Conservation (phyloP, 352 stramenopile species). For the Phytophthora palmivora region DNA sequence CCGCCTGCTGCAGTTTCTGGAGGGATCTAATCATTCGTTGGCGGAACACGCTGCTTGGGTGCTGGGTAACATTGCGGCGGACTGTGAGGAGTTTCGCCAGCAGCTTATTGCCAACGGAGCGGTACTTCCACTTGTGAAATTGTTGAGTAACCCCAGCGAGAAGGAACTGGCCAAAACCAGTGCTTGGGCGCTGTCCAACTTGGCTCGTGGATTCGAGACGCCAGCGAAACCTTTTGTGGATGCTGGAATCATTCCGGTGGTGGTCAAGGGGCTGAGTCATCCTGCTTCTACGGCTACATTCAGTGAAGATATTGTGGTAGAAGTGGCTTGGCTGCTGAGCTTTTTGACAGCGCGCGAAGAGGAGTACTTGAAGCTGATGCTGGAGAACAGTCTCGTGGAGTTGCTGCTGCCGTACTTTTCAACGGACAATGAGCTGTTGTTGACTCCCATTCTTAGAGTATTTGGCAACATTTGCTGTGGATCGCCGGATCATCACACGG, state of each 20-base stretch:
- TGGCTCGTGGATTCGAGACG: conserved; percentile 68
- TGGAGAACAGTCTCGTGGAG: conserved; percentile 62
- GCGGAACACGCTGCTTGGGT: conserved; percentile 84
- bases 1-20: conserved; percentile 75
- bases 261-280: conserved; percentile 49
- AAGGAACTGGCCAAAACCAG: conserved; percentile 49
- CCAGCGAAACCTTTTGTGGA: conserved; percentile 82
- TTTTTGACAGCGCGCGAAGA: conserved; percentile 88
- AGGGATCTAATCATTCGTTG: conserved; percentile 60
- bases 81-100: conserved; percentile 88
- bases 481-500: conserved; percentile 70
- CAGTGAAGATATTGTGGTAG: conserved; percentile 63
- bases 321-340: conserved; percentile 87
- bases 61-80: conserved; percentile 85
- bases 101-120: conserved; percentile 74
- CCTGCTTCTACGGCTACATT: conserved; percentile 39
- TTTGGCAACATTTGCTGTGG: conserved; percentile 85
- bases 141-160: conserved; percentile 8
- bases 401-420: conserved; percentile 69
- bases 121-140: conserved; percentile 15
- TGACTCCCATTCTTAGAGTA: conserved; percentile 80
- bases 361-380: conserved; percentile 67
- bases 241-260: conserved; percentile 61
- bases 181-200: conserved; percentile 28
- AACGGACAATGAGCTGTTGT: conserved; percentile 62